These are phyloP conservation scores for Macadamia integrifolia DNA, from an alignment of 164 flowering plant genomes.

Conservation along the genomic window DNA sequence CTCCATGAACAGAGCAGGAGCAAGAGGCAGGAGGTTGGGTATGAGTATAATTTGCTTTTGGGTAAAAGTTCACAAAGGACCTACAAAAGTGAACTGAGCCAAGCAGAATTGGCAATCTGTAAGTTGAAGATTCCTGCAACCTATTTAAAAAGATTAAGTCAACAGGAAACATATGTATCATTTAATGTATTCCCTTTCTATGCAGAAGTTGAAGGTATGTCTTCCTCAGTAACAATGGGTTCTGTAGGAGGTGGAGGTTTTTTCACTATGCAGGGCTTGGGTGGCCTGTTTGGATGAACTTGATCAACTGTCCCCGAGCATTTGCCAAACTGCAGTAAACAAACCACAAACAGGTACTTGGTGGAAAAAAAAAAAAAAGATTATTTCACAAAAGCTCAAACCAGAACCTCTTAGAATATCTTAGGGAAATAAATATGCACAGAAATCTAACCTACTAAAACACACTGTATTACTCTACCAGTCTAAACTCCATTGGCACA, in stretches of 20 bases:
- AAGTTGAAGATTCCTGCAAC: background rate
- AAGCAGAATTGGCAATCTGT: background rate
- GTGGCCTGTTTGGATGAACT: slow-evolving; percentile 57
- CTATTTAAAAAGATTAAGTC: background rate
- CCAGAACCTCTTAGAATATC: background rate
- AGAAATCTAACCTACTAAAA: background rate
- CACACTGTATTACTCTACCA: background rate
- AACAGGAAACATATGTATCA: background rate
- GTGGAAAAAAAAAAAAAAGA: background rate
- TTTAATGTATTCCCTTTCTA: slow-evolving; percentile 9
- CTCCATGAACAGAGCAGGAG: background rate
- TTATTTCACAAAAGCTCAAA: background rate
- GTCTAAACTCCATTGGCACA: background rate
- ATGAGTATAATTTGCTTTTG: no score
- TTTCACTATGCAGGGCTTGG: slow-evolving; percentile 38
- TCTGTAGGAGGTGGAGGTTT: slow-evolving; percentile 22
- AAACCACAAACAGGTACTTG: background rate
- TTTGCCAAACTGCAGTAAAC: slow-evolving; percentile 49
- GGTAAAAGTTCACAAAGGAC: no score
- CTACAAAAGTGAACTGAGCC: no score
- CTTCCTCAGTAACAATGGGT: slow-evolving; percentile 25
- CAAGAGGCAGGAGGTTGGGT: background rate
- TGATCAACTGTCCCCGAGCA: slow-evolving; percentile 37
- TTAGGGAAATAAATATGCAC: background rate
- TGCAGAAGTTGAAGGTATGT: slow-evolving; percentile 51